These are phyloP conservation scores for Brasilioporus rufonigricans DNA, from an alignment of 768 basidiomycete genomes.

Conservation along the genomic window DNA sequence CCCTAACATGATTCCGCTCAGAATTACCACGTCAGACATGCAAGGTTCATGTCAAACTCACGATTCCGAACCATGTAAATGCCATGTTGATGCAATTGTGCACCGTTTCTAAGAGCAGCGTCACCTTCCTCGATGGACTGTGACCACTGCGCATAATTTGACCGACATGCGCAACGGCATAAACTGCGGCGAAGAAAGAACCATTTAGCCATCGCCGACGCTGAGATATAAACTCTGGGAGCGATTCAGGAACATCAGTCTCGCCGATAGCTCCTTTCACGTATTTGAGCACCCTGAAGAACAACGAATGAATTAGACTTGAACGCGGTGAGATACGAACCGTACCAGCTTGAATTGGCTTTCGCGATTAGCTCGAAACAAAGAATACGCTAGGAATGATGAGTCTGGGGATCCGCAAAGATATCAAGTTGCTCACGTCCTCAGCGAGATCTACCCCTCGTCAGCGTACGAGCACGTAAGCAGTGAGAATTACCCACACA, in stretches of 20 bases:
- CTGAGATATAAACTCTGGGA: constrained; percentile 93
- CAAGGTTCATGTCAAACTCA: constrained; percentile 37
- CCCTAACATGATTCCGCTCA: constrained; percentile 46
- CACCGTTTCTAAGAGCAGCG: constrained; percentile 75
- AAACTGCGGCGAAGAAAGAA: constrained; percentile 93
- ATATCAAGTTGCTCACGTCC: constrained; percentile 52
- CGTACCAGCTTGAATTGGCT: constrained; percentile 72
- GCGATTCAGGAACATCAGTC: constrained; percentile 90
- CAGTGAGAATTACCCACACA: constrained; percentile 58
- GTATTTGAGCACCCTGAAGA: constrained; percentile 87
- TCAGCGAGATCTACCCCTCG: constrained; percentile 73
- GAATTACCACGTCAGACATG: not conserved
- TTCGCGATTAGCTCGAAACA: constrained; percentile 82
- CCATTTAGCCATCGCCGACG: constrained; percentile 89
- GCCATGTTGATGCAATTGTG: constrained; percentile 87
- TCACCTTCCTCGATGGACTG: constrained; percentile 66
- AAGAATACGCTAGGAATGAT: constrained; percentile 63
- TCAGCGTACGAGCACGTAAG: constrained; percentile 4
- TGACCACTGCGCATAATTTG: constrained; percentile 49
- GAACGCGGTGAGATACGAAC: constrained; percentile 5
- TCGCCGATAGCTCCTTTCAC: constrained; percentile 92
- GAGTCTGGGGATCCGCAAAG: not conserved
- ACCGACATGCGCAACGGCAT: constrained; percentile 77
- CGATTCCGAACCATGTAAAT: constrained; percentile 93
- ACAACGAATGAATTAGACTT: constrained; percentile 5